A percentile compares a stretch with the other conserved stretches of the same genome.
Evolutionary conservation across 129 eudicot genomes (phyloP).

Genomic region (Centella asiatica): DNA sequence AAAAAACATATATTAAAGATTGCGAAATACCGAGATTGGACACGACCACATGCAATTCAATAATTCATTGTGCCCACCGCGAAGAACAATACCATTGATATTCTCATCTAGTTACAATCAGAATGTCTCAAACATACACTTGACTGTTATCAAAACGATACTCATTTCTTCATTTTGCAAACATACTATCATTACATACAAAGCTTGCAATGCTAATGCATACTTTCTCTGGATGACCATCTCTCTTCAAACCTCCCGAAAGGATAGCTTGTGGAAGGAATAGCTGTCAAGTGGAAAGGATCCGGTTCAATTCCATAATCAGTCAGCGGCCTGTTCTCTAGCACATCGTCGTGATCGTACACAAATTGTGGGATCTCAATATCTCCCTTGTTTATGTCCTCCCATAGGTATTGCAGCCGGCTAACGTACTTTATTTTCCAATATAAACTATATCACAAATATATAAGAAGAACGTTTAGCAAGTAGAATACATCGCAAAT

Average conservation of each 20-base stretch:
- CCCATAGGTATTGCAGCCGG: slow-evolving; percentile 95
- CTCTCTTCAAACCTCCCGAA: slow-evolving; percentile 64
- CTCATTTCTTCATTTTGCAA: not conserved
- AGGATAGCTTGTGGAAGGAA: slow-evolving; percentile 44
- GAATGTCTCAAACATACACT: not conserved
- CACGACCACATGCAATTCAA: no score
- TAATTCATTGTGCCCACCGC: no score
- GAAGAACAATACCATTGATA: no score
- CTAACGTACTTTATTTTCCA: slow-evolving; percentile 92
- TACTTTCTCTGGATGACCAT: slow-evolving; percentile 59
- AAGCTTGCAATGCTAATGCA: slow-evolving; percentile 28
- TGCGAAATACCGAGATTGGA: no score
- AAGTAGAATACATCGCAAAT: not conserved
- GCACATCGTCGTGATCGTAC: slow-evolving; percentile 56
- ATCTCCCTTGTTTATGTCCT: slow-evolving; percentile 78
- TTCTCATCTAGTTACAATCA: not conserved
- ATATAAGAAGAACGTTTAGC: not conserved
- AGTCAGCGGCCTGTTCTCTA: slow-evolving; percentile 84
- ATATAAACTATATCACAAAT: slow-evolving; percentile 43
- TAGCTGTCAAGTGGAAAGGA: slow-evolving; percentile 54
- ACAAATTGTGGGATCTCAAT: slow-evolving; percentile 91
- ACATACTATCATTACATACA: slow-evolving; percentile 13
- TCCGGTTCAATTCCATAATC: slow-evolving; percentile 97
- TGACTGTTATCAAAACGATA: not conserved
- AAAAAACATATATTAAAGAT: no score